Evolutionary conservation across 1,139 yeast species (phyloP).

Genomic region (Saccharomyces hybrid): DNA sequence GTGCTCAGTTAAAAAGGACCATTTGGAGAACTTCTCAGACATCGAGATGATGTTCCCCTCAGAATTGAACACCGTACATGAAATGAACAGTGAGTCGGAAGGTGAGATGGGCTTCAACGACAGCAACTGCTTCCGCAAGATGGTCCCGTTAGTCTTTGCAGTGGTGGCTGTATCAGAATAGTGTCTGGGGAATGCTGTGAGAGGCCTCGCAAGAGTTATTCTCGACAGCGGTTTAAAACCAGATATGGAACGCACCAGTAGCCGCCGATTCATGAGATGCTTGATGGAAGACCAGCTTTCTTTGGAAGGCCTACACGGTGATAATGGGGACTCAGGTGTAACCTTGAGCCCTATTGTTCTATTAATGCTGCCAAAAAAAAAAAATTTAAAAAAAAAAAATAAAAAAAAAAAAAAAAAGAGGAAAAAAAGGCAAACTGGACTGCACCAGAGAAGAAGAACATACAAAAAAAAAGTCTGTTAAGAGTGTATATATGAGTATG

Average conservation of each 20-base stretch:
- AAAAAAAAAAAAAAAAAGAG: neutral
- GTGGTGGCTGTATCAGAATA: neutral
- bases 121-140: constrained; percentile 8
- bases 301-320: neutral
- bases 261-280: neutral
- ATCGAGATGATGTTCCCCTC: constrained; percentile 68
- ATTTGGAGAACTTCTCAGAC: constrained; percentile 69
- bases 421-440: neutral
- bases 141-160: neutral
- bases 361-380: neutral
- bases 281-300: neutral
- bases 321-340: neutral
- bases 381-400: neutral
- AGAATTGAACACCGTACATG: constrained; percentile 73
- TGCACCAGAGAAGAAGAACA: neutral
- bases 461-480: neutral
- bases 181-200: neutral
- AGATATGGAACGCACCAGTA: neutral
- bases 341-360: neutral
- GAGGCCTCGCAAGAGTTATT: neutral
- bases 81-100: constrained; percentile 43
- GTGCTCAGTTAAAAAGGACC: constrained; percentile 63
- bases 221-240: neutral
- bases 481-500: neutral
- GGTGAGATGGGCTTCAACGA: constrained; percentile 51